A percentile compares a stretch with the other conserved stretches of the same genome.
These are phyloP conservation scores for Citrullus colocynthis DNA, from an alignment of 306 rosid genomes.

Conservation along the genomic window DNA sequence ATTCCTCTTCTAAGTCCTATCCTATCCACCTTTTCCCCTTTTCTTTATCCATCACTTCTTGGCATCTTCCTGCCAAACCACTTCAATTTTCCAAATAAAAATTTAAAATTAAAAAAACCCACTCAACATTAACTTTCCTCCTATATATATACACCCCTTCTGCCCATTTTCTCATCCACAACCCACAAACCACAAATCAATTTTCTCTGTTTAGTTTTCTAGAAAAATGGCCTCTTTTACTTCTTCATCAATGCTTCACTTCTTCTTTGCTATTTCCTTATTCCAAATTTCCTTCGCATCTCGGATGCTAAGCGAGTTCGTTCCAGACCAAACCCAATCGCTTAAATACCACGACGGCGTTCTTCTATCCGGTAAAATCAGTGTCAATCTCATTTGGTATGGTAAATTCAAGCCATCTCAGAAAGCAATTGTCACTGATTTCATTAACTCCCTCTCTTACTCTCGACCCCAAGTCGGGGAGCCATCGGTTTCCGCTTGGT, in stretches of 20 bases:
- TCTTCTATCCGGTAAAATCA: slow-evolving; percentile 62
- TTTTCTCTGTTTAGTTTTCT: not conserved
- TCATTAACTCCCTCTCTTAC: slow-evolving; percentile 36
- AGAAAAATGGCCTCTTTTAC: slow-evolving; percentile 19
- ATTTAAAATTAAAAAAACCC: not conserved
- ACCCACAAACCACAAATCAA: not conserved
- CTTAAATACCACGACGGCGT: slow-evolving; percentile 82
- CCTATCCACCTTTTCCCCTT: not conserved
- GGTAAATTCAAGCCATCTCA: slow-evolving; percentile 70
- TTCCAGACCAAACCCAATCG: slow-evolving; percentile 41
- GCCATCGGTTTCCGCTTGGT: slow-evolving; percentile 73
- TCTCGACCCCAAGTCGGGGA: slow-evolving; percentile 2
- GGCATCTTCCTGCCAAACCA: not conserved
- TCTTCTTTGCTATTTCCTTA: slow-evolving; percentile 14
- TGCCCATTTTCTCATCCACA: not conserved
- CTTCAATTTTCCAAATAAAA: not conserved
- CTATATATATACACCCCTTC: slow-evolving; percentile 21
- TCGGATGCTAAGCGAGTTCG: slow-evolving; percentile 33
- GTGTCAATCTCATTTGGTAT: slow-evolving; percentile 69
- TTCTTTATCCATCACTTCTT: not conserved
- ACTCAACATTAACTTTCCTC: not conserved
- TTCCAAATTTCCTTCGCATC: slow-evolving; percentile 33
- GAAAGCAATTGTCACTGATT: slow-evolving; percentile 58
- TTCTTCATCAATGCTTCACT: not conserved
- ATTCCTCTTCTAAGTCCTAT: not conserved